Percentiles rank a stretch among this genome's conserved stretches.
phyloP scores from a whole-genome alignment of 768 basidiomycete species.

The Auricularia heimuer region DNA sequence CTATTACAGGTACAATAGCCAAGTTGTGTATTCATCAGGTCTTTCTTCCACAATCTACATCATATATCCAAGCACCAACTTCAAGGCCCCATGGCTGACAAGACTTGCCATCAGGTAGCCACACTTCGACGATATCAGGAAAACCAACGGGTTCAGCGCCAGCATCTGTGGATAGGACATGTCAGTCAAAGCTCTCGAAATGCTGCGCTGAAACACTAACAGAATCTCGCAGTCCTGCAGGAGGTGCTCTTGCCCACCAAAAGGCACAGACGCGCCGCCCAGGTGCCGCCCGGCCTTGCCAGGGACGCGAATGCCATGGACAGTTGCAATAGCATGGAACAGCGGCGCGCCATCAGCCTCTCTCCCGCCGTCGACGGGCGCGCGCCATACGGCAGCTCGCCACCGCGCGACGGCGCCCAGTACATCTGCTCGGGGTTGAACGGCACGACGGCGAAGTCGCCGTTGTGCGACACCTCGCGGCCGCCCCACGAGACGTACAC shows the following conservation, averaged over 20 bases:
- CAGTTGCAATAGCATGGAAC: constrained; percentile 52
- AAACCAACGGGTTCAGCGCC: background rate
- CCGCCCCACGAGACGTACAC: constrained; percentile 57
- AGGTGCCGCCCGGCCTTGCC: constrained; percentile 68
- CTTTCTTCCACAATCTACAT: too few species aligned
- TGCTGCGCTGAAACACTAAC: background rate
- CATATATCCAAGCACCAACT: too few species aligned
- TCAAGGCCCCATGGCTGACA: too few species aligned
- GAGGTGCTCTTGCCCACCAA: background rate
- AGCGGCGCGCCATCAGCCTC: constrained; percentile 57
- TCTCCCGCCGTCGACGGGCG: constrained; percentile 63
- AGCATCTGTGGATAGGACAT: background rate
- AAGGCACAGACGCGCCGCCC: constrained; percentile 23
- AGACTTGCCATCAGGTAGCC: too few species aligned
- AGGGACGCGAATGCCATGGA: constrained; percentile 49
- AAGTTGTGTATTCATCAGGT: too few species aligned
- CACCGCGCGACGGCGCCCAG: constrained; percentile 52
- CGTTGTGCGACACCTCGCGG: constrained; percentile 46
- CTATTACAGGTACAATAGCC: too few species aligned
- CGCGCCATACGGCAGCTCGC: background rate
- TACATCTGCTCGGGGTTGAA: constrained; percentile 63
- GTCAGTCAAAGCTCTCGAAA: background rate
- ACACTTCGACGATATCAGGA: background rate
- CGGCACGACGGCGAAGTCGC: constrained; percentile 67
- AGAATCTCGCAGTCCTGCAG: background rate